Conservation (phyloP, 352 stramenopile species). For the Globisporangium sylvaticum region DNA sequence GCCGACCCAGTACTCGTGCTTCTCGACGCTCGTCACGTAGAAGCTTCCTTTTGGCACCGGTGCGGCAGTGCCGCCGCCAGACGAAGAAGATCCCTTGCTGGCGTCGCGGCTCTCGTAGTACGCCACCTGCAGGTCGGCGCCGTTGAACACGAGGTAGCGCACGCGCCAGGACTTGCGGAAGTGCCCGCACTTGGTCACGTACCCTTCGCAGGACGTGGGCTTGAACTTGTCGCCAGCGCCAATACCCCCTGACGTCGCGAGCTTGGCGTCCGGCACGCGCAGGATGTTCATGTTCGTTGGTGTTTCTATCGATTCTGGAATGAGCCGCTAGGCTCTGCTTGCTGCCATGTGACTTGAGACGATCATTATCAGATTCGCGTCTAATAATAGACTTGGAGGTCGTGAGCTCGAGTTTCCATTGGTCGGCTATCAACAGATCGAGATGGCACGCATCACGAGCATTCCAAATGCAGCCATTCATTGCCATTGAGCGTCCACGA, state of each 20-base stretch:
- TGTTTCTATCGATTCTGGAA: neutral
- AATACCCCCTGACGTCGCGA: constrained; percentile 6
- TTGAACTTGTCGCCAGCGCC: constrained; percentile 32
- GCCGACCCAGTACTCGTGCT: constrained; percentile 74
- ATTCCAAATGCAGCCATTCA: neutral
- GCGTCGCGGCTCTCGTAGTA: constrained; percentile 78
- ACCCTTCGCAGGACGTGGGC: constrained; percentile 78
- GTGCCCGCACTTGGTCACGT: constrained; percentile 83
- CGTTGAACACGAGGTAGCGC: constrained; percentile 74
- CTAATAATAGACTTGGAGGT: neutral
- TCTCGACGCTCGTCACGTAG: constrained; percentile 72
- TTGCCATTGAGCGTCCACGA: neutral
- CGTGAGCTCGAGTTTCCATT: neutral
- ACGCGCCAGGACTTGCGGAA: constrained; percentile 84
- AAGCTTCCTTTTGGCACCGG: constrained; percentile 57
- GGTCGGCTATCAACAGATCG: neutral
- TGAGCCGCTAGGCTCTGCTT: neutral
- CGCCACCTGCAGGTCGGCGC: constrained; percentile 54
- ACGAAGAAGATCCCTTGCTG: constrained; percentile 22
- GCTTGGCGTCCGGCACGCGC: constrained; percentile 31
- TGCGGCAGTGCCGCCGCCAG: neutral
- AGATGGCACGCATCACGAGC: neutral
- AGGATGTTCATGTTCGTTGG: constrained; percentile 54
- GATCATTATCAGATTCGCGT: neutral
- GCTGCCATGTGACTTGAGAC: neutral